These are phyloP conservation scores for Termitomyces sp. DNA, from an alignment of 768 basidiomycete species.

Conservation along the genomic window DNA sequence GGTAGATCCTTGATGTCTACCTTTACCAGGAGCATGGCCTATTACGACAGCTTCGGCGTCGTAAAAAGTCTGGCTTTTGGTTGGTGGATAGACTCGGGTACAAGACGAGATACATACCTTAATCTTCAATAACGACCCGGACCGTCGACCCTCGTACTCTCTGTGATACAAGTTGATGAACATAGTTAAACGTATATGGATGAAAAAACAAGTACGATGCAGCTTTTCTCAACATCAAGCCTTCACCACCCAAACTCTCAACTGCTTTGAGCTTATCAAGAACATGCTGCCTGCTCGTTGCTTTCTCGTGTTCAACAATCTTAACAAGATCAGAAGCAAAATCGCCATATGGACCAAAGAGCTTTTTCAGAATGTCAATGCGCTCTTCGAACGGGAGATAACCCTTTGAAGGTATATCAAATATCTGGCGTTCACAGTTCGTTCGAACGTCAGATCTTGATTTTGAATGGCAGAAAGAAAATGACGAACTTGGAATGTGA, in stretches of 20 bases:
- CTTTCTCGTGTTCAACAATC: slow-evolving; percentile 47
- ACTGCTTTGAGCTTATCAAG: slow-evolving; percentile 51
- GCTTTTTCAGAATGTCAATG: slow-evolving; percentile 36
- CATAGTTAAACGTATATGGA: neutral
- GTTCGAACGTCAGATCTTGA: neutral
- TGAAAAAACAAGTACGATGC: slow-evolving; percentile 36
- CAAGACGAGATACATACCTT: slow-evolving; percentile 30
- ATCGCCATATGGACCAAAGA: slow-evolving; percentile 44
- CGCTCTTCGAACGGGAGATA: slow-evolving; percentile 50
- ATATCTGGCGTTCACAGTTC: slow-evolving; percentile 34
- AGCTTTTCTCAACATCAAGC: slow-evolving; percentile 53
- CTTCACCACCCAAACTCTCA: slow-evolving; percentile 53
- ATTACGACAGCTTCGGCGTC: slow-evolving; percentile 58
- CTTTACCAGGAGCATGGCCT: slow-evolving; percentile 54
- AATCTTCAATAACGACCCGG: slow-evolving; percentile 48
- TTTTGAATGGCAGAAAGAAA: neutral
- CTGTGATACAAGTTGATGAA: slow-evolving; percentile 20
- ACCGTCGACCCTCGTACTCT: slow-evolving; percentile 47
- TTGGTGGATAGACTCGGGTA: neutral
- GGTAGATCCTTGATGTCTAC: slow-evolving; percentile 43
- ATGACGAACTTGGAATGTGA: slow-evolving; percentile 47
- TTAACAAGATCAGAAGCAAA: slow-evolving; percentile 38
- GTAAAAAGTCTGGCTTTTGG: slow-evolving; percentile 42
- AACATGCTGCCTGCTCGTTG: slow-evolving; percentile 45
- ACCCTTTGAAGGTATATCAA: slow-evolving; percentile 52